Evolutionary conservation across 2,329 filamentous ascomycete species (phyloP).

Genomic region (Aspergillus alliaceus): DNA sequence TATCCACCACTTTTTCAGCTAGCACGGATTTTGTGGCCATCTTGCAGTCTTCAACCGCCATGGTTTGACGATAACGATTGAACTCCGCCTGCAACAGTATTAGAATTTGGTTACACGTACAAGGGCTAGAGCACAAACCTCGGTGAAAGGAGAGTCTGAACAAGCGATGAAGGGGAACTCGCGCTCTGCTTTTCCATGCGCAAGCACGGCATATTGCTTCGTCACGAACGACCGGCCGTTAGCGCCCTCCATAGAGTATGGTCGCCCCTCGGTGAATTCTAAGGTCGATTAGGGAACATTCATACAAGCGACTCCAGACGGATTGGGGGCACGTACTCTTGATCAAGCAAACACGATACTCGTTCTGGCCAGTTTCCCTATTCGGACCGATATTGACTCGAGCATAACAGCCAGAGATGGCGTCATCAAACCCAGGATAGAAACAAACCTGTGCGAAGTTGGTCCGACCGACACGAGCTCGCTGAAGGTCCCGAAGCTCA

Average conservation of each 20-base stretch:
- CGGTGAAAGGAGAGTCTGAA: conserved; percentile 82
- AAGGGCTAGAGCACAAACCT: conserved; percentile 53
- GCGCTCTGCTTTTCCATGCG: conserved; percentile 79
- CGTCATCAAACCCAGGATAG: conserved; percentile 82
- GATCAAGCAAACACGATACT: conserved; percentile 86
- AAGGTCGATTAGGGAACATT: neutral
- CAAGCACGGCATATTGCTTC: conserved; percentile 78
- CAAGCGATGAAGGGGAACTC: conserved; percentile 89
- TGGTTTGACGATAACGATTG: conserved; percentile 74
- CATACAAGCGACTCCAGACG: neutral
- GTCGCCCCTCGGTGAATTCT: conserved; percentile 76
- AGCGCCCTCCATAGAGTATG: conserved; percentile 75
- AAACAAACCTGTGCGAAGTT: conserved; percentile 92
- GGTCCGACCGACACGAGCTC: conserved; percentile 77
- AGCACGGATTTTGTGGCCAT: conserved; percentile 73
- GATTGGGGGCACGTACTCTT: conserved; percentile 60
- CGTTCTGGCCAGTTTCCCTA: conserved; percentile 67
- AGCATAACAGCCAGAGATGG: conserved; percentile 80
- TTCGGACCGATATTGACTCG: conserved; percentile 82
- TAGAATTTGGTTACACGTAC: neutral
- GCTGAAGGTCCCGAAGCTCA: conserved; percentile 77
- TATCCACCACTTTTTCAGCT: conserved; percentile 71
- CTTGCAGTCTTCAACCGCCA: conserved; percentile 69
- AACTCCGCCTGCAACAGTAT: conserved; percentile 65
- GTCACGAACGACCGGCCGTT: conserved; percentile 78